These are phyloP conservation scores for Arabis hirsuta DNA, from an alignment of 345 rosid species.

Conservation along the genomic window DNA sequence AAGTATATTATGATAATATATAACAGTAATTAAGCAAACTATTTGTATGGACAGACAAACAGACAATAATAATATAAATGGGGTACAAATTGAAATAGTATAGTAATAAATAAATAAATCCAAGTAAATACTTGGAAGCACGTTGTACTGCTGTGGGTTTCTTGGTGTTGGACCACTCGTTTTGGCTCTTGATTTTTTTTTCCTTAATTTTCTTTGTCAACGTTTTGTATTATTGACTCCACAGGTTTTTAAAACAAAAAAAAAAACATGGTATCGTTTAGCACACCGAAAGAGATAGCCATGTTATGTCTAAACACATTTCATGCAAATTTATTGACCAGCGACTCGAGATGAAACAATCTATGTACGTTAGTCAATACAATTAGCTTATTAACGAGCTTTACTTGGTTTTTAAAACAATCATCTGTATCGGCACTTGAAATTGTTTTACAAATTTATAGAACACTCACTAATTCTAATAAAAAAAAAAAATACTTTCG, in stretches of 20 bases:
- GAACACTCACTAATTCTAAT: too few species aligned
- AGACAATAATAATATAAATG: conserved; percentile 26
- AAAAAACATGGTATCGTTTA: not conserved
- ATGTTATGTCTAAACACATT: not conserved
- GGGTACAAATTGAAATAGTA: conserved; percentile 11
- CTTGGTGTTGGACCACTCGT: conserved; percentile 45
- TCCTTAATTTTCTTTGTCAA: conserved; percentile 21
- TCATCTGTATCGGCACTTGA: too few species aligned
- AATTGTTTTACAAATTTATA: too few species aligned
- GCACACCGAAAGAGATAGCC: not conserved
- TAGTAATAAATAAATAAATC: not conserved
- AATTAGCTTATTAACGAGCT: too few species aligned
- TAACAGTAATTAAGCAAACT: conserved; percentile 8
- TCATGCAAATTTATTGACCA: not conserved
- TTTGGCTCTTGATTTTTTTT: conserved; percentile 4
- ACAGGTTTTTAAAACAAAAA: not conserved
- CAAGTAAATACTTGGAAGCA: conserved; percentile 41
- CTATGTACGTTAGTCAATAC: too few species aligned
- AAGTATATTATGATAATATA: conserved; percentile 10
- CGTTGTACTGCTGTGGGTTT: conserved; percentile 42
- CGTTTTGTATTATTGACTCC: conserved; percentile 2
- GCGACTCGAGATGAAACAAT: too few species aligned
- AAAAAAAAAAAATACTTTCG: too few species aligned
- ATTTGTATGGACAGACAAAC: conserved; percentile 35
- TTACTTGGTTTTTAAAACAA: too few species aligned